phyloP scores from a whole-genome alignment of 805 yeast genomes.

The Ogataea polymorpha region DNA sequence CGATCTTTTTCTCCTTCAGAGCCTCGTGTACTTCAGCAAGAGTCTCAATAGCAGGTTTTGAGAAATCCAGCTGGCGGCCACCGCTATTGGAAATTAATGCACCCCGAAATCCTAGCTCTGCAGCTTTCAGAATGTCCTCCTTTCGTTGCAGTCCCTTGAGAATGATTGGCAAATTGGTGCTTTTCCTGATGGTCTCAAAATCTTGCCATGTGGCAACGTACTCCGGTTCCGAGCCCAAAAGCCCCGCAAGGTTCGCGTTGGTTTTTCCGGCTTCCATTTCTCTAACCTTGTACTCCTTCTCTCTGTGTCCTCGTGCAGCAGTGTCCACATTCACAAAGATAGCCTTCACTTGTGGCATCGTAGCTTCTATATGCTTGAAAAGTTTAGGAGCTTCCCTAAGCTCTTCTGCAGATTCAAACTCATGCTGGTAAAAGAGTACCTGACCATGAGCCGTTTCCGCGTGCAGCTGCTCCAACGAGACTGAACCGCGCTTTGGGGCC shows the following conservation, averaged over 20 bases:
- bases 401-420: slow-evolving; percentile 61
- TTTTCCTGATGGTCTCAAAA: slow-evolving; percentile 45
- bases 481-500: slow-evolving; percentile 84
- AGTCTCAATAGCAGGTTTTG: slow-evolving; percentile 60
- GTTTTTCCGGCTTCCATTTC: slow-evolving; percentile 41
- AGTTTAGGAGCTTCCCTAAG: slow-evolving; percentile 44
- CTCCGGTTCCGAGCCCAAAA: not conserved
- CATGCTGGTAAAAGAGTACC: slow-evolving; percentile 78
- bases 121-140: slow-evolving; percentile 62
- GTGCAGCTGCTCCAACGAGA: slow-evolving; percentile 72
- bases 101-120: slow-evolving; percentile 57
- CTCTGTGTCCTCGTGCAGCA: slow-evolving; percentile 80
- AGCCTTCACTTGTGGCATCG: slow-evolving; percentile 62
- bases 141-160: slow-evolving; percentile 66
- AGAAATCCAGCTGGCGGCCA: slow-evolving; percentile 65
- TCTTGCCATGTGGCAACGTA: slow-evolving; percentile 54
- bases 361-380: slow-evolving; percentile 25
- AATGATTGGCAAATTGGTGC: slow-evolving; percentile 46
- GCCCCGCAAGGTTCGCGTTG: slow-evolving; percentile 1
- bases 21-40: slow-evolving; percentile 51
- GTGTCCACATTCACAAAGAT: slow-evolving; percentile 85
- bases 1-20: slow-evolving; percentile 42
- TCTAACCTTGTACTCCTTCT: slow-evolving; percentile 75
- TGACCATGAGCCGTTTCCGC: slow-evolving; percentile 59
- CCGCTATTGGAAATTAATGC: slow-evolving; percentile 72